A percentile compares a stretch with the other conserved stretches of the same genome.
Conservation (phyloP, 1,139 yeast species). For the Blastobotrys proliferans region DNA sequence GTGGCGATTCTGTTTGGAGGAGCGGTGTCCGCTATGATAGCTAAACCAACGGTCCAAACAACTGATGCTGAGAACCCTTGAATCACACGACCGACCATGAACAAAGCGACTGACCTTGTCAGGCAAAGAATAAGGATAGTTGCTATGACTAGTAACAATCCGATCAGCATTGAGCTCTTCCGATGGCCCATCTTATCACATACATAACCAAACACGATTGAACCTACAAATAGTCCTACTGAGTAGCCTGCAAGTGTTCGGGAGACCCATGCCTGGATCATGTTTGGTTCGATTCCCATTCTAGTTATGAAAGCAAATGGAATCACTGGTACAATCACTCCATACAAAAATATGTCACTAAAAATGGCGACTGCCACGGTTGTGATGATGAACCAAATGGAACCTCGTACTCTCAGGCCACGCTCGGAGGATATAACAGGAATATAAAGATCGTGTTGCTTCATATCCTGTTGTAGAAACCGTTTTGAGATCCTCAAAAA, state of each 20-base stretch:
- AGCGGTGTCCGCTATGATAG: conserved; percentile 33
- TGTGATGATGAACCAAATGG: conserved; percentile 25
- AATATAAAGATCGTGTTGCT: no score
- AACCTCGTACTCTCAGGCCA: conserved; percentile 9
- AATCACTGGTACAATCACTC: conserved; percentile 33
- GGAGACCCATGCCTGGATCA: conserved; percentile 30
- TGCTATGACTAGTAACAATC: conserved; percentile 30
- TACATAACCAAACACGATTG: conserved; percentile 30
- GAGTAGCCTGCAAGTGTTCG: conserved; percentile 34
- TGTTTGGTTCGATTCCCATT: conserved; percentile 25
- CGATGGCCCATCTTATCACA: conserved; percentile 20
- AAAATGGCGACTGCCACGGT: conserved; percentile 33
- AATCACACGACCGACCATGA: conserved; percentile 32
- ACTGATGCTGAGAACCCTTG: conserved; percentile 35
- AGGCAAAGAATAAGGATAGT: conserved; percentile 32
- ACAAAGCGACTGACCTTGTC: conserved; percentile 26
- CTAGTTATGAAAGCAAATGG: conserved; percentile 32
- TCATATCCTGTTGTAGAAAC: no score
- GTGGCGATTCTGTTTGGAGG: conserved; percentile 26
- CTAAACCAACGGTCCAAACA: conserved; percentile 38
- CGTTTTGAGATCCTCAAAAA: no score
- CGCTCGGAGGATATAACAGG: no score
- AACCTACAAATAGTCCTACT: conserved; percentile 31
- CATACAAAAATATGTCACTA: conserved; percentile 32
- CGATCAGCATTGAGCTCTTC: conserved; percentile 30